Conservation (phyloP, 257 asterid genomes). For the Salvia hispanica region DNA sequence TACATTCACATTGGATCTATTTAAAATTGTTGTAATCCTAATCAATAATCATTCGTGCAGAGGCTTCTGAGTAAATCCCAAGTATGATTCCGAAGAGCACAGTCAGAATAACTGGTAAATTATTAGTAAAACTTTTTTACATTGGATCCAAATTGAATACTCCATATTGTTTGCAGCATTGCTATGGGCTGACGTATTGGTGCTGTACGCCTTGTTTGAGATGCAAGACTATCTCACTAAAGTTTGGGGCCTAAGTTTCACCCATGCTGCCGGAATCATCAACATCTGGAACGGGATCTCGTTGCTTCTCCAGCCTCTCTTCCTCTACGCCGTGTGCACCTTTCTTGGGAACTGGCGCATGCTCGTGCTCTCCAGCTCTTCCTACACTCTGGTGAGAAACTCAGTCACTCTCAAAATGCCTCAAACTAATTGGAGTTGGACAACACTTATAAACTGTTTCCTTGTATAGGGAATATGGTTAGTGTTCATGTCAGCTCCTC, state of each 20-base stretch:
- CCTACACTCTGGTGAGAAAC: slow-evolving; percentile 47
- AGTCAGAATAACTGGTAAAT: slow-evolving; percentile 30
- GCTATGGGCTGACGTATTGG: slow-evolving; percentile 36
- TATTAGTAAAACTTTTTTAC: background rate
- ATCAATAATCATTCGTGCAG: background rate
- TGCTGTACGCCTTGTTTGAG: slow-evolving; percentile 42
- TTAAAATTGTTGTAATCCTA: no score
- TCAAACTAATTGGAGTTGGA: no score
- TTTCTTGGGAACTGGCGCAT: slow-evolving; percentile 35
- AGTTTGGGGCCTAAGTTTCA: slow-evolving; percentile 57
- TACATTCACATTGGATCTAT: no score
- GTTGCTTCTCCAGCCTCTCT: slow-evolving; percentile 26
- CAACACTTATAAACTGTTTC: no score
- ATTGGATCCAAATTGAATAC: background rate
- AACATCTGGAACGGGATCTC: slow-evolving; percentile 51
- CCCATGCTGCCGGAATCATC: slow-evolving; percentile 54
- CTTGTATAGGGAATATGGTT: no score
- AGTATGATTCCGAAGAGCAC: slow-evolving; percentile 28
- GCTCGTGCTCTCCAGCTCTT: slow-evolving; percentile 48
- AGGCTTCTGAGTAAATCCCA: background rate
- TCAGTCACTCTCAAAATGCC: no score
- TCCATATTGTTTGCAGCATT: slow-evolving; percentile 29
- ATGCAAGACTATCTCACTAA: slow-evolving; percentile 52
- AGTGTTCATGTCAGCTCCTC: no score
- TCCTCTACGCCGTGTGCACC: slow-evolving; percentile 39